A percentile compares a stretch with the other conserved stretches of the same genome.
Evolutionary conservation across 2,329 filamentous ascomycete species (phyloP).

Genomic region (Thielaviopsis euricoi): DNA sequence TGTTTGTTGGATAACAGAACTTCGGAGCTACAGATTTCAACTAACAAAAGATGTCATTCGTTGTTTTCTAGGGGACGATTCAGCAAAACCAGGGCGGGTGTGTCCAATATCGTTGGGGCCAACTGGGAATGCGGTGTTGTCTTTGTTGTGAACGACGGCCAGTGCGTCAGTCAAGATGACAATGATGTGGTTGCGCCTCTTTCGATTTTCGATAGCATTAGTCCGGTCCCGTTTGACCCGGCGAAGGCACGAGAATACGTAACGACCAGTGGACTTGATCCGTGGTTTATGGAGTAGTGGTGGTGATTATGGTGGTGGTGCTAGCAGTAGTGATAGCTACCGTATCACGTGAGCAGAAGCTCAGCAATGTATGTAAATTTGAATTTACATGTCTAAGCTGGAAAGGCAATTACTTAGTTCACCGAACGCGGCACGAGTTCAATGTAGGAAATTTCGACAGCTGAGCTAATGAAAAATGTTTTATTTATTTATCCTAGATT

Average conservation of each 20-base stretch:
- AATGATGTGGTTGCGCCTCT: slow-evolving; percentile 2
- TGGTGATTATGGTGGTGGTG: no score
- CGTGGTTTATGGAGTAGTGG: slow-evolving; percentile 5
- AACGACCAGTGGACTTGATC: neutral
- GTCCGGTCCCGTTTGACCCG: slow-evolving; percentile 7
- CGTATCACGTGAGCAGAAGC: no score
- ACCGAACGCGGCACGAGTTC: no score
- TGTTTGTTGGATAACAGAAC: neutral
- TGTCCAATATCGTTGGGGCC: slow-evolving; percentile 60
- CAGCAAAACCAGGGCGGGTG: slow-evolving; percentile 52
- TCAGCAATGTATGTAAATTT: no score
- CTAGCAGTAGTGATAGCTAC: no score
- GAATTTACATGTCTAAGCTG: no score
- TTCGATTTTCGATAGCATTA: slow-evolving; percentile 1
- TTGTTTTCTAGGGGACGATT: slow-evolving; percentile 68
- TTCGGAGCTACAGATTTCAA: neutral
- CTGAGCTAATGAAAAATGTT: no score
- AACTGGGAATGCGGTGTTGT: slow-evolving; percentile 96
- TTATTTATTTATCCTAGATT: no score
- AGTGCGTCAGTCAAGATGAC: neutral
- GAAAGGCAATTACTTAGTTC: no score
- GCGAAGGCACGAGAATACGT: neutral
- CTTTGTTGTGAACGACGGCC: slow-evolving; percentile 33
- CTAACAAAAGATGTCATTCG: neutral
- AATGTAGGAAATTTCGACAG: no score